Evolutionary conservation across 148 eudicot species (phyloP).

Genomic region (Fallopia convolvulus): DNA sequence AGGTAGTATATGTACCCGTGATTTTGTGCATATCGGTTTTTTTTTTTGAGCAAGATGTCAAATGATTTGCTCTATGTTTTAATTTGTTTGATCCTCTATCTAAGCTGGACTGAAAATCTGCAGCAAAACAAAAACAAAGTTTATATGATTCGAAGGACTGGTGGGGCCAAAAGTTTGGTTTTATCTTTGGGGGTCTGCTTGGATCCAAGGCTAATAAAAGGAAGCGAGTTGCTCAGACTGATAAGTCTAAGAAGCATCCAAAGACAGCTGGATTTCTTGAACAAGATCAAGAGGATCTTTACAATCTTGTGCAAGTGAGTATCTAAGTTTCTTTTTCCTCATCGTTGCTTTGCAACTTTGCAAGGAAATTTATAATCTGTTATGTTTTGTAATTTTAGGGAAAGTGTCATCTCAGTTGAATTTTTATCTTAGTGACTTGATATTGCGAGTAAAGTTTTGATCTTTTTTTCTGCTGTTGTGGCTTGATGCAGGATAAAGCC

Average conservation of each 20-base stretch:
- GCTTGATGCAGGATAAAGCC: constrained; percentile 53
- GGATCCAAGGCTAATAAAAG: constrained; percentile 69
- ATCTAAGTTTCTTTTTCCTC: neutral
- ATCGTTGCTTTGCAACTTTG: too few relatives aligned
- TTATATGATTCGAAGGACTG: constrained; percentile 56
- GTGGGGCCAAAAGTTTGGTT: constrained; percentile 90
- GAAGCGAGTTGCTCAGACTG: constrained; percentile 26
- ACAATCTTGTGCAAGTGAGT: constrained; percentile 81
- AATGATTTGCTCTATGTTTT: neutral
- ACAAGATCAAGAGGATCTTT: constrained; percentile 93
- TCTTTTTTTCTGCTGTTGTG: neutral
- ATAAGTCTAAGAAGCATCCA: constrained; percentile 22
- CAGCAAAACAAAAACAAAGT: constrained; percentile 30
- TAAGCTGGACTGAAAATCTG: constrained; percentile 3
- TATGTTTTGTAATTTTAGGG: neutral
- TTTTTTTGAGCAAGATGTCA: too few relatives aligned
- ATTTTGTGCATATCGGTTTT: too few relatives aligned
- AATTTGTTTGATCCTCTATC: neutral
- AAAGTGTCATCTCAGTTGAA: neutral
- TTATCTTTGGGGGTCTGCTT: constrained; percentile 75
- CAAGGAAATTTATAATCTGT: too few relatives aligned
- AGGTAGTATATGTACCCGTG: neutral
- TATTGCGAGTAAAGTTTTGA: neutral
- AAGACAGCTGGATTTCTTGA: constrained; percentile 64
- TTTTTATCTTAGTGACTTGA: neutral